Evolutionary conservation across 2,329 filamentous ascomycete genomes (phyloP).

Genomic region (Pseudophaeomoniella oleicola): DNA sequence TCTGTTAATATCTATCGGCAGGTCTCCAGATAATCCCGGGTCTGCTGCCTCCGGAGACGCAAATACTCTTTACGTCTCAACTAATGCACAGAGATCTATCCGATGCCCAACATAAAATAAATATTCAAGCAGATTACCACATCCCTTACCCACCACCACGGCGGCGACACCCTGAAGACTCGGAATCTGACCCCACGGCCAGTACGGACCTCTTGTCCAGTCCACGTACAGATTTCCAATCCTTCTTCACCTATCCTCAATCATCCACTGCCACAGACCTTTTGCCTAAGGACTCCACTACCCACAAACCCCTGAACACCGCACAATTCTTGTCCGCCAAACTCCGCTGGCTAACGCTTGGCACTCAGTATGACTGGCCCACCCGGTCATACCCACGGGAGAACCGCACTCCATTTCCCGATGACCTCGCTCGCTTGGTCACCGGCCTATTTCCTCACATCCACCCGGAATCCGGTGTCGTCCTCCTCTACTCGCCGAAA

Average conservation of each 20-base stretch:
- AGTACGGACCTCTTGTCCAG: too few species aligned
- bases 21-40: neutral
- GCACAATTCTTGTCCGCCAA: neutral
- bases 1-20: too few species aligned
- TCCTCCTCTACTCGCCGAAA: neutral
- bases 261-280: neutral
- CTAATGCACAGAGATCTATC: neutral
- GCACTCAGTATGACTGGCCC: constrained; percentile 83
- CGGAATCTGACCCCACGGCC: too few species aligned
- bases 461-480: neutral
- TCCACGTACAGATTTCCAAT: neutral
- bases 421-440: neutral
- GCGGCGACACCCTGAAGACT: neutral
- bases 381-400: neutral
- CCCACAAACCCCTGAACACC: neutral
- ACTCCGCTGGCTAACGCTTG: constrained; percentile 82
- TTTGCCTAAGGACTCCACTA: neutral
- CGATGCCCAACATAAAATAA: neutral
- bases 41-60: neutral
- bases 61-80: neutral
- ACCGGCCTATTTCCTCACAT: neutral
- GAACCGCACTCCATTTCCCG: neutral
- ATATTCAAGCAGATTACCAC: neutral
- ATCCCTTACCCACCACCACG: neutral
- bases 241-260: neutral